Conservation (phyloP, 805 yeast species). For the Myxozyma lipomycoides region DNA sequence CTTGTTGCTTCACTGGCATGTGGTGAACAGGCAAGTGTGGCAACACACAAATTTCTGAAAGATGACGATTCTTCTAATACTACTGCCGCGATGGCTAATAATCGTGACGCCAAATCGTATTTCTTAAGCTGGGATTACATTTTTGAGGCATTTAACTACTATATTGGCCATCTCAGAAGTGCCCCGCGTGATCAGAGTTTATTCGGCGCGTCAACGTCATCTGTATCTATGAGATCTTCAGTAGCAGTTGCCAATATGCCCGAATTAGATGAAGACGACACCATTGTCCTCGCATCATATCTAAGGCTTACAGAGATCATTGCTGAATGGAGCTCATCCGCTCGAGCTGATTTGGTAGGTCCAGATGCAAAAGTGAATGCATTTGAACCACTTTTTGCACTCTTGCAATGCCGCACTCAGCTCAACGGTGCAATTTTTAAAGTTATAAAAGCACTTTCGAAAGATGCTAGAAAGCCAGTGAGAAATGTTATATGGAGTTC, state of each 20-base stretch:
- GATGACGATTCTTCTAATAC: constrained; percentile 13
- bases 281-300: constrained; percentile 69
- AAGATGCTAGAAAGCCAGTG: constrained; percentile 39
- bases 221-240: constrained; percentile 9
- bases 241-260: constrained; percentile 39
- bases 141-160: constrained; percentile 51
- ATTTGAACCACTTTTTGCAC: constrained; percentile 43
- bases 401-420: constrained; percentile 47
- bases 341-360: constrained; percentile 31
- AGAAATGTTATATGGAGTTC: constrained; percentile 60
- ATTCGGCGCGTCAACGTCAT: constrained; percentile 13
- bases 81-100: constrained; percentile 30
- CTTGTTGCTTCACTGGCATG: constrained; percentile 71
- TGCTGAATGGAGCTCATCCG: constrained; percentile 41
- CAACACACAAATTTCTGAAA: constrained; percentile 48
- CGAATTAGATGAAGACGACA: constrained; percentile 75
- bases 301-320: constrained; percentile 60
- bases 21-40: constrained; percentile 52
- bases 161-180: constrained; percentile 43
- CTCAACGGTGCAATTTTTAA: constrained; percentile 53
- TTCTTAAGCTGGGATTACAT: constrained; percentile 54
- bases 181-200: constrained; percentile 14
- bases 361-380: constrained; percentile 6
- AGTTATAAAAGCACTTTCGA: constrained; percentile 56
- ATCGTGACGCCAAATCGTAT: constrained; percentile 18